Percentiles rank a stretch among this genome's conserved stretches.
phyloP scores from a whole-genome alignment of 805 yeast species.

The Kluyveromyces dobzhanskii region DNA sequence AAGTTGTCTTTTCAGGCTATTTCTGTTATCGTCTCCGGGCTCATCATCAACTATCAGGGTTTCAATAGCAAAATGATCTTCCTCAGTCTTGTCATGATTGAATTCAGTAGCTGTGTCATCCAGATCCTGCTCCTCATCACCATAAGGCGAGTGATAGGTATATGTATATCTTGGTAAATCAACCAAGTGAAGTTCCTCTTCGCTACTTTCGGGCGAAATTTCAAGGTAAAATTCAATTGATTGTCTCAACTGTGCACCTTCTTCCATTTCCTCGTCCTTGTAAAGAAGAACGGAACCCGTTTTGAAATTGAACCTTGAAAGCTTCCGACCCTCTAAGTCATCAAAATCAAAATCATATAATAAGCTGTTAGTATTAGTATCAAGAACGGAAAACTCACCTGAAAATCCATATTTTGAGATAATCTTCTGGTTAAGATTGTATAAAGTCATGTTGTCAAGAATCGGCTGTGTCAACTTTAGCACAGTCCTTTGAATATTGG shows the following conservation, averaged over 20 bases:
- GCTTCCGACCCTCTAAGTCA: conserved; percentile 48
- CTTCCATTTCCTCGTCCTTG: conserved; percentile 69
- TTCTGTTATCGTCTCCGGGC: conserved; percentile 12
- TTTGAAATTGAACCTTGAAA: conserved; percentile 45
- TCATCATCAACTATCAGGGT: conserved; percentile 8
- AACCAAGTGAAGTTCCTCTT: conserved; percentile 23
- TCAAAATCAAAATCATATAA: conserved; percentile 84
- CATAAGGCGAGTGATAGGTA: conserved; percentile 1
- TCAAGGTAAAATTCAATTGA: conserved; percentile 54
- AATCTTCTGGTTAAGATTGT: conserved; percentile 44
- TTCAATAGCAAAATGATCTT: conserved; percentile 5
- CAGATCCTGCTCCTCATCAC: conserved; percentile 7
- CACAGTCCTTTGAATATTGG: conserved; percentile 44
- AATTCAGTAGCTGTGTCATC: conserved; percentile 2
- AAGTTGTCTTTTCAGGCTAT: background rate
- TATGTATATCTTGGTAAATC: conserved; percentile 17
- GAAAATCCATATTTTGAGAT: conserved; percentile 43
- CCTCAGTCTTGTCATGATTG: conserved; percentile 6
- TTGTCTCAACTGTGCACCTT: conserved; percentile 31
- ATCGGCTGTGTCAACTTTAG: conserved; percentile 27
- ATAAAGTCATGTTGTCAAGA: conserved; percentile 32
- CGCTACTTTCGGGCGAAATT: conserved; percentile 11
- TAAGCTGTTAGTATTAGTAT: conserved; percentile 39
- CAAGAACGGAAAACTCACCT: conserved; percentile 26
- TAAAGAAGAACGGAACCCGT: conserved; percentile 60